Percentiles rank a stretch among this genome's conserved stretches.
Conservation (phyloP, 805 yeast genomes). For the Yamadazyma olivae region DNA sequence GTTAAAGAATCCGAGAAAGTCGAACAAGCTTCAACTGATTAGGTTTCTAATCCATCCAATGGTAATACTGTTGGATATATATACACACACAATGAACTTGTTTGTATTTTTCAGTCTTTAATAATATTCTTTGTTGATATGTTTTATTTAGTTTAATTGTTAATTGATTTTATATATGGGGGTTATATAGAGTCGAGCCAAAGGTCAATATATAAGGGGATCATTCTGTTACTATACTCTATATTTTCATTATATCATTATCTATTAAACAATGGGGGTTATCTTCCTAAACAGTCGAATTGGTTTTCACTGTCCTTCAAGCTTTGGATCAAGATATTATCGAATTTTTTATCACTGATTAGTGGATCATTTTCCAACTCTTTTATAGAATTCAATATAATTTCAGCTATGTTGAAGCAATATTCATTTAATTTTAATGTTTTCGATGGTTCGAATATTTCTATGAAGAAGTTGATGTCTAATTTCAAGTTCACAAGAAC, state of each 20-base stretch:
- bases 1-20: conserved; percentile 9
- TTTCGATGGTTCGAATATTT: conserved; percentile 35
- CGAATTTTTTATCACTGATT: conserved; percentile 13
- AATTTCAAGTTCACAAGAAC: conserved; percentile 28
- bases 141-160: not conserved
- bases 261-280: too few species aligned
- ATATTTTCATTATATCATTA: not conserved
- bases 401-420: conserved; percentile 28
- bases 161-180: conserved; percentile 9
- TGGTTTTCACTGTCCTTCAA: conserved; percentile 20
- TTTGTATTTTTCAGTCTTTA: not conserved
- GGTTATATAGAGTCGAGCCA: conserved; percentile 15
- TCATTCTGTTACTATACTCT: not conserved
- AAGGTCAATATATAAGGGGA: conserved; percentile 8
- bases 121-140: not conserved
- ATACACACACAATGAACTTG: conserved; percentile 4
- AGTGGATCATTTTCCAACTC: conserved; percentile 17
- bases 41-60: not conserved
- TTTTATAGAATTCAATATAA: conserved; percentile 25
- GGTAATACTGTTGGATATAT: conserved; percentile 4
- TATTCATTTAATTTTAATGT: conserved; percentile 32
- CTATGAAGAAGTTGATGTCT: conserved; percentile 37
- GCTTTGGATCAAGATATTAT: conserved; percentile 10
- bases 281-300: conserved; percentile 26
- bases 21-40: conserved; percentile 2